Base-by-base conservation (phyloP, 768 basidiomycete genomes). In the Mycena amicta region DNA sequence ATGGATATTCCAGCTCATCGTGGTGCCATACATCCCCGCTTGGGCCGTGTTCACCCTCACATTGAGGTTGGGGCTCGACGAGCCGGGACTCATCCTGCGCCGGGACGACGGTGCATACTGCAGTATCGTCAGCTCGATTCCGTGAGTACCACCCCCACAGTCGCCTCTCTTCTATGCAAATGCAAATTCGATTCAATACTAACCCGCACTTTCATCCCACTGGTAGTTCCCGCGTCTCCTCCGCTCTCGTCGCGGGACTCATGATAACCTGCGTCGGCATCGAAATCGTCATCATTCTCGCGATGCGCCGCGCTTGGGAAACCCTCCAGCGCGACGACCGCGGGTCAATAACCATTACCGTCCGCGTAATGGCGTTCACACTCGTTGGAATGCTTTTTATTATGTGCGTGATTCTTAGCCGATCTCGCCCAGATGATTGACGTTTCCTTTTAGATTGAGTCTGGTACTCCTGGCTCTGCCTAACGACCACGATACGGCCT, bases 321-420 rank as follows among this genome's bases (percentile, higher is more conserved):
- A 57, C 52, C 22, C 52, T 63, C 30, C 52, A 60, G 52, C 31
- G 25, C 13, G 62, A 63, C 33, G 31, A 54, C 47, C 58, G 52
- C 25, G 37, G 41, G 25, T 56, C 55, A 8, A 47, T 57, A 18
- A 50, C 58, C 13, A 56, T 45, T 12, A 50, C 55, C 27, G 50
- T 63, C 47, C 39, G 62, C 47, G 62, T 63, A 40, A 30, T 63
- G 30, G 62, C 62, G 5, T 63, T 63, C 52, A 63, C 62, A 0
- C 28, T 56, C 26, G 55, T 63, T 31, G 62, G 62, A 28, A 63
- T 63, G 62, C n/a, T 63, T 11, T 54, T 55, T 8, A 63, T 63
- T 23, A 63, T 57, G 62, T 63, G 23, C 20, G 62, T 59, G 25
- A 13, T 2, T 46, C 13, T 8, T 39, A 3, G 16, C 3, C n/a